Conservation (phyloP, 2,329 filamentous ascomycete species). For the Myriosclerotinia duriaeana region DNA sequence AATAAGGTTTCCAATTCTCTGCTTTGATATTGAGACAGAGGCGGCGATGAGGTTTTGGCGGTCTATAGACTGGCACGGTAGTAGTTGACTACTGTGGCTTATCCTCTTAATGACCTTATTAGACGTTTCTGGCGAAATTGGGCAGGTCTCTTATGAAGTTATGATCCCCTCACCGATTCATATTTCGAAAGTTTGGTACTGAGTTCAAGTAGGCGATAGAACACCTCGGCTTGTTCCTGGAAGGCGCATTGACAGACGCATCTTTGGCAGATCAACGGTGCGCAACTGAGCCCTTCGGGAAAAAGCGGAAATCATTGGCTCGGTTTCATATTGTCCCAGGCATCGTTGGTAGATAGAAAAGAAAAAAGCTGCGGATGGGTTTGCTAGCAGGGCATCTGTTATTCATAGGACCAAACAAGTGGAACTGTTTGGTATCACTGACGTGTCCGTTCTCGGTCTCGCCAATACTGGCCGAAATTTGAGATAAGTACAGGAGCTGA, state of each 20-base stretch:
- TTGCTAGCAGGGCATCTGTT: background rate
- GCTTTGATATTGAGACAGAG: background rate
- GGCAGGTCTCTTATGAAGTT: background rate
- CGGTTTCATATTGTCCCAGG: conserved; percentile 7
- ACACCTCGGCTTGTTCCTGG: background rate
- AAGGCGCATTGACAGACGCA: conserved; percentile 5
- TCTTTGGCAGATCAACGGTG: conserved; percentile 6
- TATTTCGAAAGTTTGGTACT: background rate
- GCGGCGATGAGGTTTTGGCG: background rate
- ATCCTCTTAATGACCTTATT: background rate
- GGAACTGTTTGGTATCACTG: conserved; percentile 4
- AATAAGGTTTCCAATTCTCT: background rate
- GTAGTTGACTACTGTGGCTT: background rate
- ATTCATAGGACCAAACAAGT: conserved; percentile 10
- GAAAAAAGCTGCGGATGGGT: background rate
- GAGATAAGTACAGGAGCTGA: background rate
- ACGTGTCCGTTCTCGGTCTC: conserved; percentile 10
- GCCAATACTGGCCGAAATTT: background rate
- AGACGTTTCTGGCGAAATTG: background rate
- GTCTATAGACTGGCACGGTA: background rate
- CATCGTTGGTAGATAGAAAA: background rate
- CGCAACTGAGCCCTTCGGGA: background rate
- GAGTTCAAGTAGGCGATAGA: background rate
- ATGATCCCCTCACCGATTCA: background rate
- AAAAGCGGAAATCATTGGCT: background rate